Evolutionary conservation across 140 eudicot species (phyloP).

Genomic region (Ambrosia hybrid): DNA sequence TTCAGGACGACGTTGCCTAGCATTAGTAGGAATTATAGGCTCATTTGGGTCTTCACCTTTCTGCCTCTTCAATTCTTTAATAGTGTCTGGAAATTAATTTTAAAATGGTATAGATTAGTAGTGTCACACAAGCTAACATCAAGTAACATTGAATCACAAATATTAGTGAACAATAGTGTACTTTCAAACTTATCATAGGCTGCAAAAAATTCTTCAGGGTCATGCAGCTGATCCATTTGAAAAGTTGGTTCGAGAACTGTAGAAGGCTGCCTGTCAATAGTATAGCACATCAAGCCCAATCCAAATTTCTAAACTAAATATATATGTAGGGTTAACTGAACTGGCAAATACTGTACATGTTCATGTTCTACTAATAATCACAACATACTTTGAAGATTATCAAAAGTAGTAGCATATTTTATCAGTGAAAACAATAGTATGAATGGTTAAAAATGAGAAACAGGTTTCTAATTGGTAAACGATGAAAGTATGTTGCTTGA

Average conservation of each 20-base stretch:
- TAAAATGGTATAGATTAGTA: constrained; percentile 9
- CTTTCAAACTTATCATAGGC: constrained; percentile 70
- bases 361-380: not conserved
- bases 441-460: not conserved
- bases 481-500: not conserved
- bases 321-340: not conserved
- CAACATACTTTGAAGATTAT: not conserved
- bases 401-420: not conserved
- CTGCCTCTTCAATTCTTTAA: constrained; percentile 59
- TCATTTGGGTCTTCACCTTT: constrained; percentile 41
- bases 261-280: constrained; percentile 54
- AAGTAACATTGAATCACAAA: constrained; percentile 10
- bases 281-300: constrained; percentile 4
- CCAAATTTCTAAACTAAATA: constrained; percentile 9
- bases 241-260: constrained; percentile 46
- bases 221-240: constrained; percentile 44
- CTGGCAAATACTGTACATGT: not conserved
- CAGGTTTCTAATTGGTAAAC: not conserved
- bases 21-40: constrained; percentile 25
- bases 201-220: constrained; percentile 67
- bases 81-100: constrained; percentile 43
- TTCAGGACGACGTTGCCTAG: constrained; percentile 61
- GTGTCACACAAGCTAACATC: constrained; percentile 16
- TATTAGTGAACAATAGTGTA: constrained; percentile 22
- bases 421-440: not conserved